Base-by-base conservation (phyloP, 1,284 basidiomycete genomes). In the Irpex rosettiformis region DNA sequence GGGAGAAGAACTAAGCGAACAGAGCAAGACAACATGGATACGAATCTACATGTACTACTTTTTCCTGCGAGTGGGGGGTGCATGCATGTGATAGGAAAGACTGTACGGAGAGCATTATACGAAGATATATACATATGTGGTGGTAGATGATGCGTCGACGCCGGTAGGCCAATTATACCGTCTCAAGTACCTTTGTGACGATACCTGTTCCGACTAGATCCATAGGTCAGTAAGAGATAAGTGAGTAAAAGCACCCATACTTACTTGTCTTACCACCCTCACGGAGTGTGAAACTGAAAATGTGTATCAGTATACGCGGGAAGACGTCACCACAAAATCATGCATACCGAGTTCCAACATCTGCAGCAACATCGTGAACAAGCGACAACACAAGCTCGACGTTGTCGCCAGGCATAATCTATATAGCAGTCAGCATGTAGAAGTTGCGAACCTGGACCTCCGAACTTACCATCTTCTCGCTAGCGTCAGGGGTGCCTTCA, bases 351-450 rank as follows among this genome's bases (percentile, higher is more conserved):
- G 91, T 91, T 61, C 96, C 96, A 65, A 87, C 81, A 77, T 99
- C 96, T 58, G 94, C 85, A 45, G 95, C 95, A 64, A 98, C 88
- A 73, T 98, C 94, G 72, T 91, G 88, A 29, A 90, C 82, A 47
- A 99, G 84, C 52, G 88, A 82, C 68, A 92, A 94, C 59, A 93
- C 80, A 79, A 99, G 89, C 76, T 98, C 95, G 61, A 99, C 89
- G 70, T 97, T 97, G 80, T 99, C 97, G 68, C 97, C 96, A 56
- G 96, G 96, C 94, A 98, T 97, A 68, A 98, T 91, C 85, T 95
- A 25, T 28, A 43, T 8, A 53, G 28, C 55, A 56, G 61, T 27
- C 63, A 37, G 63, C 55, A 37, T 28, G n/a, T 24, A 55, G 21
- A 2, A 27, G 13, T n/a, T 13, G 16, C 7, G 13, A 21, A 10